phyloP scores from a whole-genome alignment of 2,329 filamentous ascomycete genomes.

The Pseudogymnoascus sp. region DNA sequence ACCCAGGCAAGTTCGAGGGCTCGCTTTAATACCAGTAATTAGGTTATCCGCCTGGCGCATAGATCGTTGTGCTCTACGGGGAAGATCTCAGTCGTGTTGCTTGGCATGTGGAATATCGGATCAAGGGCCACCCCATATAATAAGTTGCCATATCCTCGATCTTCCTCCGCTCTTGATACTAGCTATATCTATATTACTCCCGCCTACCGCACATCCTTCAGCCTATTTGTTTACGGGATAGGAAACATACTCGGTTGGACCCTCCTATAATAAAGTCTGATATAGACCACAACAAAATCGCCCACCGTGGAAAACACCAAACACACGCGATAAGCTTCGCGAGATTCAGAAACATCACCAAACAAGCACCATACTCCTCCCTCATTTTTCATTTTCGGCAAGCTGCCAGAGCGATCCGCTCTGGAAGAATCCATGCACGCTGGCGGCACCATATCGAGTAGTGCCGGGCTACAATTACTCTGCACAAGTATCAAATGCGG shows the following conservation, averaged over 20 bases:
- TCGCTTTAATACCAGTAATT: slow-evolving; percentile 7
- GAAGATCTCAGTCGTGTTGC: not conserved
- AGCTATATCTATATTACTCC: slow-evolving; percentile 3
- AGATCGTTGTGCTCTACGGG: slow-evolving; percentile 4
- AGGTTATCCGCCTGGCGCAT: slow-evolving; percentile 6
- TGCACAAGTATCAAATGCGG: slow-evolving; percentile 56
- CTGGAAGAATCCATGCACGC: slow-evolving; percentile 69
- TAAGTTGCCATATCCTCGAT: slow-evolving; percentile 9
- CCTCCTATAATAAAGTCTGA: slow-evolving; percentile 25
- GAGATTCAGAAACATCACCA: slow-evolving; percentile 23
- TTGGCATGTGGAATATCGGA: slow-evolving; percentile 2
- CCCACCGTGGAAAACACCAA: slow-evolving; percentile 25
- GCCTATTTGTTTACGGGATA: not conserved
- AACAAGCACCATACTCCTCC: slow-evolving; percentile 22
- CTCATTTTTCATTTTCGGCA: slow-evolving; percentile 50
- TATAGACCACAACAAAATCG: slow-evolving; percentile 25
- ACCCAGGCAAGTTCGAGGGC: not conserved
- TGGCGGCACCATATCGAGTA: slow-evolving; percentile 67
- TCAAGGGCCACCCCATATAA: slow-evolving; percentile 10
- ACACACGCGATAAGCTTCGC: slow-evolving; percentile 20
- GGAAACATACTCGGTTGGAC: slow-evolving; percentile 11
- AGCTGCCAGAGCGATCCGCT: slow-evolving; percentile 67
- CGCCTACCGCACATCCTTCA: not conserved
- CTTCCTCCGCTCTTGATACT: slow-evolving; percentile 5
- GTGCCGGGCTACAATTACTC: slow-evolving; percentile 63